Conservation (phyloP, 805 yeast genomes). For the Scheffersomyces lignosus region DNA sequence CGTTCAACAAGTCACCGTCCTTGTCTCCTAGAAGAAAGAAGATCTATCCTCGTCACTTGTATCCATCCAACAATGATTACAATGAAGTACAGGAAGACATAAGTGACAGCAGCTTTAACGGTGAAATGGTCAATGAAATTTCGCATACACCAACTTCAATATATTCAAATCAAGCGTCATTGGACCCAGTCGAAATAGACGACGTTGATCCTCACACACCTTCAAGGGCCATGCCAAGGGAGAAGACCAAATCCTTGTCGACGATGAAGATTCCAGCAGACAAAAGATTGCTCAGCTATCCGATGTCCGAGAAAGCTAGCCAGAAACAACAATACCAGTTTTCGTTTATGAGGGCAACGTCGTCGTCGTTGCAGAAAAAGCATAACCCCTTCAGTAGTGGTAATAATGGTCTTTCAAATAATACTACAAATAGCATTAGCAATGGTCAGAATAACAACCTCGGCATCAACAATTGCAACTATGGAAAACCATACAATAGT, state of each 20-base stretch:
- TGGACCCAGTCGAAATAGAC: too few relatives aligned
- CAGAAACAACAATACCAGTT: slow-evolving; percentile 21
- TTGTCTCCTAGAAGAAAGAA: slow-evolving; percentile 24
- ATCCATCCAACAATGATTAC: slow-evolving; percentile 13
- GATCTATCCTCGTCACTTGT: slow-evolving; percentile 18
- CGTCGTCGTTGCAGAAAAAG: slow-evolving; percentile 37
- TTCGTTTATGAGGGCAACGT: slow-evolving; percentile 42
- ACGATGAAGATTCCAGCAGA: slow-evolving; percentile 12
- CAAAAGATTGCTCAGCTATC: slow-evolving; percentile 16
- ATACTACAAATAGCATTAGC: too few relatives aligned
- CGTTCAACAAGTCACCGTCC: too few relatives aligned
- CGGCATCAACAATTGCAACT: background rate
- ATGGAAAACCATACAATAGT: background rate
- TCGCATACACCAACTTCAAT: too few relatives aligned
- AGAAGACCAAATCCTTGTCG: slow-evolving; percentile 12
- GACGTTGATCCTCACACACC: too few relatives aligned
- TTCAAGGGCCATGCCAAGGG: too few relatives aligned
- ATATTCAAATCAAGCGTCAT: too few relatives aligned
- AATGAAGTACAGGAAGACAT: too few relatives aligned
- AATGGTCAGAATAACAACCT: too few relatives aligned
- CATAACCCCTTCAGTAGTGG: slow-evolving; percentile 7
- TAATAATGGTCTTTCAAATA: background rate
- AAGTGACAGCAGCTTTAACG: background rate
- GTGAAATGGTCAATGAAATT: too few relatives aligned
- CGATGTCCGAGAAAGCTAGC: slow-evolving; percentile 16